A percentile compares a stretch with the other conserved stretches of the same genome.
These are phyloP conservation scores for Lomentospora prolificans DNA, from an alignment of 2,329 filamentous ascomycete species.

Conservation along the genomic window DNA sequence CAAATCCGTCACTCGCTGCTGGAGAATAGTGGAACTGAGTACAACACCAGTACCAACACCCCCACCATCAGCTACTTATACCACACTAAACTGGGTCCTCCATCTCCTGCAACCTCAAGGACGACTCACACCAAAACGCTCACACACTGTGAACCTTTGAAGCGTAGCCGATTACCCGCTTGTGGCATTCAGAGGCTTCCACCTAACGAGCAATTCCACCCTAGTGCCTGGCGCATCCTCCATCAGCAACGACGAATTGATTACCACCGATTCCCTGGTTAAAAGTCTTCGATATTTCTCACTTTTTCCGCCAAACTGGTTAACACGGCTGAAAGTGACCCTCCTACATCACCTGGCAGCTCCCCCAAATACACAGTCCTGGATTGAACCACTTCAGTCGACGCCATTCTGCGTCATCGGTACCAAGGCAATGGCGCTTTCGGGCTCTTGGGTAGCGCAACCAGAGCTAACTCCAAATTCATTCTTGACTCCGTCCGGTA, in stretches of 20 bases:
- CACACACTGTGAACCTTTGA: not conserved
- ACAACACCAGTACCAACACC: not conserved
- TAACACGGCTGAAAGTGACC: not conserved
- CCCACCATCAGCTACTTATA: not conserved
- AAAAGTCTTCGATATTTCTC: not conserved
- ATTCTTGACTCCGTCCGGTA: not conserved
- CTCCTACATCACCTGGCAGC: not conserved
- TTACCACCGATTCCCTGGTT: not conserved
- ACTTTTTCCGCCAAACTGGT: not conserved
- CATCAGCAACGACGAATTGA: not conserved
- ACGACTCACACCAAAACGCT: not conserved
- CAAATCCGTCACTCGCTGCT: not conserved
- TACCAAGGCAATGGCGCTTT: not conserved
- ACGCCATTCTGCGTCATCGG: conserved; percentile 1
- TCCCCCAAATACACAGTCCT: not conserved
- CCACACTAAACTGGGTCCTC: not conserved
- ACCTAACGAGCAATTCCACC: not conserved
- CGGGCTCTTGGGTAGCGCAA: not conserved
- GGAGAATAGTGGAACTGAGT: not conserved
- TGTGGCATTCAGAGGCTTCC: not conserved
- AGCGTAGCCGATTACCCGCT: not conserved
- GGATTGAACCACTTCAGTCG: not conserved
- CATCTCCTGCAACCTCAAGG: not conserved
- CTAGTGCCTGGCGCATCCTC: not conserved
- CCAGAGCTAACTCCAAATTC: not conserved